A percentile compares a stretch with the other conserved stretches of the same genome.
Conservation (phyloP, 139 green algal genomes). For the Eudorina sp. region DNA sequence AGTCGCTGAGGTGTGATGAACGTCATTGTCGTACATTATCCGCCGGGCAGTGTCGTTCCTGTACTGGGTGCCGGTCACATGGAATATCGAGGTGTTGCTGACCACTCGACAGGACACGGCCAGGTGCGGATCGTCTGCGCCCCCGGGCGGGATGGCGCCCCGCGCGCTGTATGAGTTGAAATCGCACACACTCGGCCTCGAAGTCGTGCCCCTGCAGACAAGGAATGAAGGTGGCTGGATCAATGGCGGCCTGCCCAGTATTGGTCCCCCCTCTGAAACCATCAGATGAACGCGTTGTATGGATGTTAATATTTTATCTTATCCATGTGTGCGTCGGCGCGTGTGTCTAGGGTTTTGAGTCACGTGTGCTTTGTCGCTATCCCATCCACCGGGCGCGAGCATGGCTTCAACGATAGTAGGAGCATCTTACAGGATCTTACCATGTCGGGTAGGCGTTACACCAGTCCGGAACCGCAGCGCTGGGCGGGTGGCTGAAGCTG, state of each 20-base stretch:
- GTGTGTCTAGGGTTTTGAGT: too few species aligned
- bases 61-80: neutral
- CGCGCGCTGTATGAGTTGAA: slow-evolving; percentile 17
- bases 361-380: too few species aligned
- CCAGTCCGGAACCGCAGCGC: neutral
- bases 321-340: too few species aligned
- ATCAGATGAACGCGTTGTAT: too few species aligned
- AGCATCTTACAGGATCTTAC: too few species aligned
- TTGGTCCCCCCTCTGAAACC: too few species aligned
- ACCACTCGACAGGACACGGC: neutral
- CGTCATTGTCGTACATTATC: neutral
- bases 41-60: neutral
- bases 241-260: too few species aligned
- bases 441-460: slow-evolving; percentile 3
- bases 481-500: neutral
- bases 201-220: neutral
- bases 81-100: neutral
- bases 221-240: too few species aligned
- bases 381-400: too few species aligned
- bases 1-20: neutral
- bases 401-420: too few species aligned
- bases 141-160: neutral
- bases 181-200: slow-evolving; percentile 15
- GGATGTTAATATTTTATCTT: too few species aligned
- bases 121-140: neutral